Base-by-base conservation (phyloP, 768 basidiomycete genomes). In the Tulasnella sp. region DNA sequence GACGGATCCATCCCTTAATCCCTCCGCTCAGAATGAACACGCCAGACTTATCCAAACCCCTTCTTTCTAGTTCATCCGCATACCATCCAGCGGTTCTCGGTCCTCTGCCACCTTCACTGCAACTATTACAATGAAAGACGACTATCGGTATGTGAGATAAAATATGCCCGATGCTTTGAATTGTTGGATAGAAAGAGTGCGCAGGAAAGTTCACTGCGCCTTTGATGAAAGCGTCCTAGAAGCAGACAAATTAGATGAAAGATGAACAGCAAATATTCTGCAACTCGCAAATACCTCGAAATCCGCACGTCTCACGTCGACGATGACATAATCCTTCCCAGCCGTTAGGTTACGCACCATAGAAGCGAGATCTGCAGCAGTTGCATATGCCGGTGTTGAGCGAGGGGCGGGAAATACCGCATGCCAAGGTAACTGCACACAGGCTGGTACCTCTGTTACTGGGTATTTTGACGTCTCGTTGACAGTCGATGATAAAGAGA, bases 121-220 rank as follows among this genome's bases (percentile, higher is more conserved):
- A 43, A 9, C 32, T 53, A 44, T 53, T 34, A 44, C 50, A 53
- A n/a, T 53, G 42, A 44, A 53, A 53, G 3, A 65, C 50, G 25
- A 67, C 59, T 10, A 56, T 34, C 3, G 63, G 59, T 5, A 62
- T 48, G 15, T 45, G 48, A 3, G 53, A 53, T 7, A 70, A 58
- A 12, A 70, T 19, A 0, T 65, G 58, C 10, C 65, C 16, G 15
- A 69, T 51, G 6, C 56, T 57, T 0, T 66, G 63, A 0, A 70
- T 60, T 0, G 67, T 65, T 15, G 61, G 65, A 45, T 67, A 63
- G 60, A 72, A 69, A 0, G 70, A 66, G 37, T 72, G 70, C 0
- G 70, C 71, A 8, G 71, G 70, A 1, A 72, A 62, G 58, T 72
- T 72, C 53, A 72, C 62, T 1, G 69, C 68, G 19, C 63, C 62